Base-by-base conservation (phyloP, 1,284 basidiomycete species). In the Ganoderma sinense region DNA sequence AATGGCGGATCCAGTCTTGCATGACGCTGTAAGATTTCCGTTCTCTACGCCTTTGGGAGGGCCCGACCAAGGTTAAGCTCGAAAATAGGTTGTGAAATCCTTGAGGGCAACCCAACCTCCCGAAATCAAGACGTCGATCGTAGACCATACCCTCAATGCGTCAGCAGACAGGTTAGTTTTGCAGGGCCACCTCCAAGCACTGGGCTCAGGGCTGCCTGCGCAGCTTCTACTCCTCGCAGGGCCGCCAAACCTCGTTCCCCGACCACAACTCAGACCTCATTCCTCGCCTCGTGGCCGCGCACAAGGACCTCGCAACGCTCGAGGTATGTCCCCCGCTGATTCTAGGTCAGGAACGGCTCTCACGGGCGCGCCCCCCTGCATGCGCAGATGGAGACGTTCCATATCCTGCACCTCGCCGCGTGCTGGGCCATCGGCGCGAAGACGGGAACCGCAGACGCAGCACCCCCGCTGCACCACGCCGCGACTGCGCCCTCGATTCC, bases 171-270 rank as follows among this genome's bases (percentile, higher is more conserved):
- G 93, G 92, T 91, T 45, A 48, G 26, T 66, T 40, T 16, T 63
- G 55, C 58, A 40, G 40, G 66, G 43, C 41, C 39, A 31, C 43
- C 18, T 61, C 62, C 60, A 39, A 67, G 55, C 43, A 62, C 40
- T 60, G 51, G 64, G 71, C 26, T 40, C 58, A 65, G 67, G 39
- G 39, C 39, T 41, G 39, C 14, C n/a, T 18, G 7, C 23, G 39
- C 59, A 94, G 92, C 78, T 95, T 95, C 81, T 95, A 96, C 82
- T 93, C 93, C 56, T 94, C 93, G 16, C 94, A 96, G 82, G 94
- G 94, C 51, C 85, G 94, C 67, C 89, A 89, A 72, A 94, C 93
- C 1, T 90, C 91, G 0, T 96, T 96, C 78, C 87, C 88, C 41
- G 94, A 96, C 80, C 84, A 88, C 75, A 96, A 96, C 77, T 82